Conservation (phyloP, 495 filamentous ascomycete genomes). For the Hypoxylon intermedium region DNA sequence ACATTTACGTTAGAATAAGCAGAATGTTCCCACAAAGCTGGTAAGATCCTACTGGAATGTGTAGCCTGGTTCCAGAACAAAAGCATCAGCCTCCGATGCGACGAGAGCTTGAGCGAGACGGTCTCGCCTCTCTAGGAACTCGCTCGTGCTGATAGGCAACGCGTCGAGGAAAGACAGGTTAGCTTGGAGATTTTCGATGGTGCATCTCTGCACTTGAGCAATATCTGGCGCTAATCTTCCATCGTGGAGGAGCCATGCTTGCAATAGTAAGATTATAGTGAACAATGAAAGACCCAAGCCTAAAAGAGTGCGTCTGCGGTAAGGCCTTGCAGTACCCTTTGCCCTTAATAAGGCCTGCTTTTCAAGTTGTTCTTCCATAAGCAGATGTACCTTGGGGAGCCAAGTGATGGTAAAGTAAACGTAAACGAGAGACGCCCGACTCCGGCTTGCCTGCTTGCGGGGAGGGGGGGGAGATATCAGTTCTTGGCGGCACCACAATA, state of each 20-base stretch:
- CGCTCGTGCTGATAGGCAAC: conserved; percentile 46
- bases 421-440: too few species aligned
- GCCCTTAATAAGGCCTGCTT: not conserved
- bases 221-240: not conserved
- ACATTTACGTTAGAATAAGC: not conserved
- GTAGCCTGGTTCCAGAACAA: conserved; percentile 64
- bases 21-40: not conserved
- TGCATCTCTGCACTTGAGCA: conserved; percentile 52
- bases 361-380: conserved; percentile 6
- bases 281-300: not conserved
- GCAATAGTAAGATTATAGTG: conserved; percentile 3
- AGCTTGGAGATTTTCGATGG: conserved; percentile 52
- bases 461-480: too few species aligned
- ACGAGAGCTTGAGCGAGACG: conserved; percentile 57
- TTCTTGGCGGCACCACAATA: too few species aligned
- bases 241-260: not conserved
- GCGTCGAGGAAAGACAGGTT: conserved; percentile 55
- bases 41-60: conserved; percentile 52
- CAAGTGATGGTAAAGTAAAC: too few species aligned
- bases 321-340: not conserved
- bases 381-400: too few species aligned
- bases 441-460: too few species aligned
- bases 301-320: not conserved
- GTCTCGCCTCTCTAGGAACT: conserved; percentile 56
- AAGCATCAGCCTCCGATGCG: conserved; percentile 53